A percentile compares a stretch with the other conserved stretches of the same genome.
phyloP scores from a whole-genome alignment of 768 basidiomycete genomes.

The Kwoniella dendrophila region DNA sequence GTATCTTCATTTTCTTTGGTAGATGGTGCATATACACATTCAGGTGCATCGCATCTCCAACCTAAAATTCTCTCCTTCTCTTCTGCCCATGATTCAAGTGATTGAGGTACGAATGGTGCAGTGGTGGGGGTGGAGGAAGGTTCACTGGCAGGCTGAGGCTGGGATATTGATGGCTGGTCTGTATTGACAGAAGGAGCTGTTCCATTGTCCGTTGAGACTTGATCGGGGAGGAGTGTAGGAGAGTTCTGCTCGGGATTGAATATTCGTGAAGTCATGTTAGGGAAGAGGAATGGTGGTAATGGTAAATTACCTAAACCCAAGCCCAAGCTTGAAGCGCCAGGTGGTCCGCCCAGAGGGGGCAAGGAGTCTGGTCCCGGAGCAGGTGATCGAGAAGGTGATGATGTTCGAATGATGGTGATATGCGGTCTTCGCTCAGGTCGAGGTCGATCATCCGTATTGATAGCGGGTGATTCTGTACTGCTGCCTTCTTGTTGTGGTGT shows the following conservation, averaged over 20 bases:
- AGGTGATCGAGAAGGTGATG: background rate
- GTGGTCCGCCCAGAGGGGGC: too few relatives aligned
- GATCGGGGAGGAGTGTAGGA: background rate
- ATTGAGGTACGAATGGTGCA: constrained; percentile 26
- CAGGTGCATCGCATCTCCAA: constrained; percentile 45
- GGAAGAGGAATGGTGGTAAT: constrained; percentile 11
- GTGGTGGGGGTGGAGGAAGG: constrained; percentile 1
- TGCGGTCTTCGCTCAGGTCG: constrained; percentile 24
- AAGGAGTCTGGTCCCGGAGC: too few relatives aligned
- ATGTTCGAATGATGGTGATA: constrained; percentile 25
- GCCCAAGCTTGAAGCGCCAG: background rate
- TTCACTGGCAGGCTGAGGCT: background rate
- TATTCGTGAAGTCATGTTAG: constrained; percentile 19
- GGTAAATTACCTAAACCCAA: constrained; percentile 8
- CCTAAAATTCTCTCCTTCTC: constrained; percentile 37
- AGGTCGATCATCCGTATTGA: constrained; percentile 11
- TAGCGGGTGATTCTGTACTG: background rate
- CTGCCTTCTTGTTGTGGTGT: too few relatives aligned
- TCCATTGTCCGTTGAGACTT: background rate
- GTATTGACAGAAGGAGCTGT: constrained; percentile 10
- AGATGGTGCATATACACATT: constrained; percentile 32
- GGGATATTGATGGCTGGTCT: background rate
- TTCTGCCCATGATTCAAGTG: constrained; percentile 38
- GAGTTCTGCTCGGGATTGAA: too few relatives aligned
- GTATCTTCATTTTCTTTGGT: constrained; percentile 11